Base-by-base conservation (phyloP, 176 grass and related monocot species). In the Typha latifolia region DNA sequence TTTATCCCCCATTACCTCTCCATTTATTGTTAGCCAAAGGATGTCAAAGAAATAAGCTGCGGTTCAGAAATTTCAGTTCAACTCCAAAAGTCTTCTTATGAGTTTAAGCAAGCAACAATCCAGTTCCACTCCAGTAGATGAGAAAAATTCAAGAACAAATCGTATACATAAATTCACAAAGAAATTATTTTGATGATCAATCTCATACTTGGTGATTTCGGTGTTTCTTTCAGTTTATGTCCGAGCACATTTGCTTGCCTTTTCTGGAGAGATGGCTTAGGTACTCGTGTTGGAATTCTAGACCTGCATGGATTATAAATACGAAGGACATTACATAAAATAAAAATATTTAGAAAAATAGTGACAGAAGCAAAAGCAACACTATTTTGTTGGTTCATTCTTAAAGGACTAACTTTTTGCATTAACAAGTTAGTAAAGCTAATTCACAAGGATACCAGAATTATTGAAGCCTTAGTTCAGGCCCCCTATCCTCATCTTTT, bases 131-230 rank as follows among this genome's bases (percentile, higher is more conserved):
- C 9, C 5, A 18, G n/a, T 57, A 21, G 52, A 56, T 3, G 21
- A 18, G 53, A 20, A 8, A 6, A 29, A 48, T 31, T 51, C 50
- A 69, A 51, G 23, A 49, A 52, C 4, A 18, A 8, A 31, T 49
- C 10, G 5, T 18, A 26, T 50, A 8, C 14, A 23, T 71, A 4
- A 12, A 3, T 59, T 59, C 20, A 21, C 53, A 59, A 19, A n/a
- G n/a, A 59, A 19, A 59, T 59, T 59, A 22, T 59, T 59, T 59
- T 59, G 20, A 59, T 22, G 2, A 59, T 21, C 6, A 59, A 59
- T 59, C 16, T 16, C 82, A 78, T 88, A 96, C 91, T 56, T 81
- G 87, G 62, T 76, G 87, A 83, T 82, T 77, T 88, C 57, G 71
- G 77, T 57, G 78, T 13, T 72, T 96, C 82, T 84, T 64, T 88